These are phyloP conservation scores for Globisporangium ultimum DNA, from an alignment of 352 stramenopile species.

Conservation along the genomic window DNA sequence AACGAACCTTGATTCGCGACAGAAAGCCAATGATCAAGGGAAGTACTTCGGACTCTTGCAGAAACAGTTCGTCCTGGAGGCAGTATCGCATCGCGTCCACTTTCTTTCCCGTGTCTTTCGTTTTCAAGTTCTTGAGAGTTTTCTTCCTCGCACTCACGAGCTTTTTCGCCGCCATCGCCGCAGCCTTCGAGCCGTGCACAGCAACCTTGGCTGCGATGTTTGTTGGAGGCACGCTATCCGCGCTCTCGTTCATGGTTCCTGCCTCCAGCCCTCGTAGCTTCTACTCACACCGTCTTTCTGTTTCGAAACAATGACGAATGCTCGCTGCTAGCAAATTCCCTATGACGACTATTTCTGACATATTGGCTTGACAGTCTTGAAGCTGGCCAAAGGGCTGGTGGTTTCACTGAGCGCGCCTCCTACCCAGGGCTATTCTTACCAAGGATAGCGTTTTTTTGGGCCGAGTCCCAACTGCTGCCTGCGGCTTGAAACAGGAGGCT, in stretches of 20 bases:
- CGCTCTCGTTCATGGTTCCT: neutral
- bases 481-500: no score
- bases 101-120: conserved; percentile 67
- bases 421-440: no score
- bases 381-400: neutral
- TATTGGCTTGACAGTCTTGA: no score
- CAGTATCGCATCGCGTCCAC: conserved; percentile 53
- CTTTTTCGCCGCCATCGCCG: conserved; percentile 25
- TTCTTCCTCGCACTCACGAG: conserved; percentile 42
- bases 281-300: no score
- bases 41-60: conserved; percentile 57
- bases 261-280: no score
- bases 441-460: no score
- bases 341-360: no score
- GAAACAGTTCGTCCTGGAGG: conserved; percentile 45
- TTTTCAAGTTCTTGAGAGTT: conserved; percentile 56
- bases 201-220: neutral
- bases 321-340: no score
- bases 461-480: no score
- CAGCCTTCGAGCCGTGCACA: neutral
- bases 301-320: no score
- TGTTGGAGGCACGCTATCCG: neutral
- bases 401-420: neutral
- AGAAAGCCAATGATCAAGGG: conserved; percentile 47
- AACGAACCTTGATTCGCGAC: conserved; percentile 43